Base-by-base conservation (phyloP, 202 grass and related monocot species). In the Bolboschoenoplectus hybrid region DNA sequence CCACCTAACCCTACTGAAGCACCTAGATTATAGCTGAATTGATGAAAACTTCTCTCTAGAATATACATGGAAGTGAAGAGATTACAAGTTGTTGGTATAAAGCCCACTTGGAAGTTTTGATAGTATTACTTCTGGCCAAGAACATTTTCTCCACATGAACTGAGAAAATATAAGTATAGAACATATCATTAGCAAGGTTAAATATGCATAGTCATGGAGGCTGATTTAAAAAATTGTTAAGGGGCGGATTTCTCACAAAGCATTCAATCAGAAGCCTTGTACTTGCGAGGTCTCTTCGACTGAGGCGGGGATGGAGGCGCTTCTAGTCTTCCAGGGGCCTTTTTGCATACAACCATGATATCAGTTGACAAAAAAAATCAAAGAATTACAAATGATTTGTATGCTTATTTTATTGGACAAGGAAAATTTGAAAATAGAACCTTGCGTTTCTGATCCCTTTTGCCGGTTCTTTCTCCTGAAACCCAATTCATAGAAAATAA, bases 401-500 rank as follows among this genome's bases (percentile, higher is more conserved):
- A 47, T 46, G 63, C 46, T 77, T 77, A 55, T 35, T 67, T 16
- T 51, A 74, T 77, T 32, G 43, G 35, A 81, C 17, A 85, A 76
- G 26, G 2, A 32, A 58, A 41, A 60, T 57, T 36, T 46, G 26
- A 51, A 91, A 39, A 79, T 85, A 84, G 86, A 87, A 99, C 97
- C 97, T 99, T 99, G 35, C 97, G 83, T 85, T 94, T 99, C 88
- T 99, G 93, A 65, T 99, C 97, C 75, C 97, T 86, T 85, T 99
- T 99, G 58, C 85, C 89, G 16, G 82, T 72, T 81, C 93, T 89
- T 49, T 98, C 96, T 91, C 96, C 96, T 98, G 87, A 83, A 87
- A 80, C 65, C n/a, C 71, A 74, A 87, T 64, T 26, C 1, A 89
- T 67, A 77, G 40, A 80, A 57, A 67, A 77, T 69, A 60, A 80